These are phyloP conservation scores for Cryphonectria parasitica DNA, from an alignment of 2,329 filamentous ascomycete genomes.

Conservation along the genomic window DNA sequence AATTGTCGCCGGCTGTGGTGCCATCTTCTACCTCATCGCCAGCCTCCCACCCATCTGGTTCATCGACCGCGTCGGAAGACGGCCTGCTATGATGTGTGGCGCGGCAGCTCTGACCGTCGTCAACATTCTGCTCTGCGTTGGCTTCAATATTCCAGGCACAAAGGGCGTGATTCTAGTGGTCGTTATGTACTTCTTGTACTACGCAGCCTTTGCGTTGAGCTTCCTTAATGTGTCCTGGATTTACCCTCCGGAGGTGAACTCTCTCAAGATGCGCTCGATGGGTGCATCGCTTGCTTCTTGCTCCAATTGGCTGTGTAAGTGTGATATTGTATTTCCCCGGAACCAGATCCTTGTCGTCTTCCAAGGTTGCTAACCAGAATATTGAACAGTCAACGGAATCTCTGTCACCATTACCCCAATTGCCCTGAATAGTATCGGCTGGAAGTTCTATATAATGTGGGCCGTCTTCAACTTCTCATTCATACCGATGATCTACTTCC, in stretches of 20 bases:
- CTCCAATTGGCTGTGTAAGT: conserved; percentile 33
- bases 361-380: neutral
- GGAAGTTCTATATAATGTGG: conserved; percentile 34
- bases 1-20: conserved; percentile 18
- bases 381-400: conserved; percentile 19
- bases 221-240: conserved; percentile 26
- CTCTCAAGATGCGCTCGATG: conserved; percentile 25
- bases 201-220: conserved; percentile 25
- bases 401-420: conserved; percentile 30
- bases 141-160: conserved; percentile 17
- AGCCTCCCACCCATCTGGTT: conserved; percentile 22
- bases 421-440: conserved; percentile 32
- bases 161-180: conserved; percentile 10
- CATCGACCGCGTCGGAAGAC: conserved; percentile 19
- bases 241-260: conserved; percentile 27
- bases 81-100: conserved; percentile 19
- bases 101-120: conserved; percentile 11
- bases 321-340: neutral
- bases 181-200: conserved; percentile 27
- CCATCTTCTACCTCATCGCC: conserved; percentile 16
- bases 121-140: conserved; percentile 18
- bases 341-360: neutral
- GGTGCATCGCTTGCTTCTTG: conserved; percentile 33
- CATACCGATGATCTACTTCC: conserved; percentile 33
- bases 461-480: conserved; percentile 34